Evolutionary conservation across 306 rosid genomes (phyloP).

Genomic region (Dalbergia cultrata): DNA sequence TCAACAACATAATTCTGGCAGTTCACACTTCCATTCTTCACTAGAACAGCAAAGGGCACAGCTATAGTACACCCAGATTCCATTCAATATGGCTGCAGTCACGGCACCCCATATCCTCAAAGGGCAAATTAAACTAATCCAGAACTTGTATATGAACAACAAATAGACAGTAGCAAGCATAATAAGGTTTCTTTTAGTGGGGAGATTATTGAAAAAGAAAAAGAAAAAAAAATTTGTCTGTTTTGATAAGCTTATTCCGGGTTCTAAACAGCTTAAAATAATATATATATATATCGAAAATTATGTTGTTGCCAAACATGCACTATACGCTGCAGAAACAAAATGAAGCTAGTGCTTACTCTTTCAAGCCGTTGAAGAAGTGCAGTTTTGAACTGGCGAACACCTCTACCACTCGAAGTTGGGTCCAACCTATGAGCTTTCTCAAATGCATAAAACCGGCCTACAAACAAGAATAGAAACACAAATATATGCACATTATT

Average conservation of each 20-base stretch:
- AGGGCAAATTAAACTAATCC: neutral
- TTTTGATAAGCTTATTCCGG: no score
- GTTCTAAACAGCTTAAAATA: no score
- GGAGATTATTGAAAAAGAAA: no score
- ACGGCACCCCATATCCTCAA: neutral
- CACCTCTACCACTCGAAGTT: constrained; percentile 98
- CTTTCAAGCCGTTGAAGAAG: constrained; percentile 98
- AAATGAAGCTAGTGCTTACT: constrained; percentile 49
- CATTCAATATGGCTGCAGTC: neutral
- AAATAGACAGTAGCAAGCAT: neutral
- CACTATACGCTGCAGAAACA: neutral
- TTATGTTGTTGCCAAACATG: no score
- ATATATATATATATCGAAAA: no score
- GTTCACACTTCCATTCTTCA: neutral
- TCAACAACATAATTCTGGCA: neutral
- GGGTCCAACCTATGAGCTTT: constrained; percentile 99
- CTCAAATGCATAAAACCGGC: constrained; percentile 99
- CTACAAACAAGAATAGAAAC: constrained; percentile 48
- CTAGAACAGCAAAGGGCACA: neutral
- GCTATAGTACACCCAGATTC: neutral
- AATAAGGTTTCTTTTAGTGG: neutral
- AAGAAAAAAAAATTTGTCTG: neutral
- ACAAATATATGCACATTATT: neutral
- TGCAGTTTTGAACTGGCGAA: constrained; percentile 97
- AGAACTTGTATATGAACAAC: neutral